Evolutionary conservation across 306 rosid genomes (phyloP), one percentile per base, ranked within the genome.

Genomic region (Vigna radiata): DNA sequence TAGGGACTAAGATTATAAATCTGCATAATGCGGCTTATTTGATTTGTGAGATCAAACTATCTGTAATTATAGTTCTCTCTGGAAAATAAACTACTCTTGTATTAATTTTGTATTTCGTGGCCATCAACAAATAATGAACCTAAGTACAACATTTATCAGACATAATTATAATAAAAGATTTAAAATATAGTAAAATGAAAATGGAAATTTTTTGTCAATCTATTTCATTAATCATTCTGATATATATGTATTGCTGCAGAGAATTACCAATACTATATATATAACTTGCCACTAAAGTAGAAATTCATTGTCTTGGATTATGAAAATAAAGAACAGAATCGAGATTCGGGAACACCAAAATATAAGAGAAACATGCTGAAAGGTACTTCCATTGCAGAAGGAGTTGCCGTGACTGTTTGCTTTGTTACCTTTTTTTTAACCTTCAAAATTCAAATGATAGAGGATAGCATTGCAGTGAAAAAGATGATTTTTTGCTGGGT

Each of bases 361-460:
- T 41, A 33, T 68, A 68, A 23, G 56, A 13, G 55, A 21, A 68
- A 68, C 23, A 46, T 68, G 53, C 17, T 39, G 36, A 18, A 68
- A 46, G 54, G 73, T 44, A 68, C 55, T 44, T 68, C 41, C 33
- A 5, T 68, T 1, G 56, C 73, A 46, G 56, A 68, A 66, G 21
- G 54, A 39, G 55, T 44, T 21, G 72, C 72, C 33, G 54, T 67
- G 53, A 67, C 73, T 44, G 54, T 23, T 68, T 55, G 17, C 11
- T 68, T 54, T 23, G 23, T 55, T 68, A 25, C 31, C 29, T 39
- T 56, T 49, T 58, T 39, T 50, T 59, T 41, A 39, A n/a, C 59
- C 37, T 77, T 53, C 60, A 68, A 44, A n/a, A 18, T 77, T 55
- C 62, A 68, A 44, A 25, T 68, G 68, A 61, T 47, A 61, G n/a